Evolutionary conservation across 2,329 filamentous ascomycete genomes (phyloP).

Genomic region (Venturia asperata): DNA sequence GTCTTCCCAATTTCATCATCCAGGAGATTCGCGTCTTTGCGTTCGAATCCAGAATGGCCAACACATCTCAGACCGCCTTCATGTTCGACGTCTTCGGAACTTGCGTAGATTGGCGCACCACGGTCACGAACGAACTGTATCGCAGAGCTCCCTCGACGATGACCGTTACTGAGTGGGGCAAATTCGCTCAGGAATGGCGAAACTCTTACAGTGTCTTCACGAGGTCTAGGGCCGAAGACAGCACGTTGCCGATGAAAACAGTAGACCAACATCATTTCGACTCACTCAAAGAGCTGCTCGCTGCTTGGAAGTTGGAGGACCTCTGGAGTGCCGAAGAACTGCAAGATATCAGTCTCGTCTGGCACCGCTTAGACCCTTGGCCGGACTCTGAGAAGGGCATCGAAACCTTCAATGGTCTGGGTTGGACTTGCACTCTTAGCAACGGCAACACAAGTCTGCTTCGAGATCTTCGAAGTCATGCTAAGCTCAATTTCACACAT

Average conservation of each 20-base stretch:
- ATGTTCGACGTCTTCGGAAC: slow-evolving; percentile 76
- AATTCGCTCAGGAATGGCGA: slow-evolving; percentile 66
- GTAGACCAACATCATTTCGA: slow-evolving; percentile 66
- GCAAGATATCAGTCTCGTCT: slow-evolving; percentile 48
- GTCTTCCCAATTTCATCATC: background rate
- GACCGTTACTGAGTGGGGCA: slow-evolving; percentile 52
- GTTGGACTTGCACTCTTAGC: slow-evolving; percentile 60
- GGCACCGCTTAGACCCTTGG: slow-evolving; percentile 70
- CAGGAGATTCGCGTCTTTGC: background rate
- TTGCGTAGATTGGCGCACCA: slow-evolving; percentile 68
- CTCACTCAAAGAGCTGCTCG: slow-evolving; percentile 53
- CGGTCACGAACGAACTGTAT: slow-evolving; percentile 54
- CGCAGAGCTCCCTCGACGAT: slow-evolving; percentile 43
- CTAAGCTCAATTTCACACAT: slow-evolving; percentile 53
- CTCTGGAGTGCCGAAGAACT: slow-evolving; percentile 47
- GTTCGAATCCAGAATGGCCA: background rate
- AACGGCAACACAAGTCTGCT: slow-evolving; percentile 68
- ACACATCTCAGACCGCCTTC: slow-evolving; percentile 42
- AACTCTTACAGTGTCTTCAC: slow-evolving; percentile 58
- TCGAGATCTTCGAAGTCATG: slow-evolving; percentile 54
- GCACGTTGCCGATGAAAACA: slow-evolving; percentile 51
- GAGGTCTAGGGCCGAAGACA: slow-evolving; percentile 41
- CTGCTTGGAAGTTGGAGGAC: slow-evolving; percentile 47
- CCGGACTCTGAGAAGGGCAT: slow-evolving; percentile 55
- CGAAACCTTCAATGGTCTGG: slow-evolving; percentile 43